A percentile compares a stretch with the other conserved stretches of the same genome.
These are phyloP conservation scores for Kalaharituber pfeilii DNA, from an alignment of 2,329 filamentous ascomycete genomes.

Conservation along the genomic window DNA sequence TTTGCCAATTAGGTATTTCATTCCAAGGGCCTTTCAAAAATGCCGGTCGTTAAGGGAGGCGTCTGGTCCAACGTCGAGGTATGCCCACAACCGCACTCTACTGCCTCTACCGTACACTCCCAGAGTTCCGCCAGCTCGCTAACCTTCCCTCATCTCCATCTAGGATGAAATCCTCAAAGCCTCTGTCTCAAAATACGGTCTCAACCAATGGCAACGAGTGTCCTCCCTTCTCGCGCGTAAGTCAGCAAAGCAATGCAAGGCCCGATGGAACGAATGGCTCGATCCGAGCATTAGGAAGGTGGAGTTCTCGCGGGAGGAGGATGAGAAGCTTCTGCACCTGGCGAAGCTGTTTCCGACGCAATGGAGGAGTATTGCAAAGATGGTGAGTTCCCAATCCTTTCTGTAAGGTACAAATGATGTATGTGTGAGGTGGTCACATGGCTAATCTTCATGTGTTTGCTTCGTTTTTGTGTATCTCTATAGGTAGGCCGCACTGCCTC, in stretches of 20 bases:
- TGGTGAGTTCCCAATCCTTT: slow-evolving; percentile 28
- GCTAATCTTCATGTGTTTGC: no score
- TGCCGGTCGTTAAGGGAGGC: slow-evolving; percentile 58
- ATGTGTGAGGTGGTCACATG: no score
- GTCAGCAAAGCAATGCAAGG: slow-evolving; percentile 97
- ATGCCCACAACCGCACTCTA: background rate
- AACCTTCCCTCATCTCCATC: background rate
- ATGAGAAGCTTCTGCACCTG: slow-evolving; percentile 89
- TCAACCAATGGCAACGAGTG: slow-evolving; percentile 97
- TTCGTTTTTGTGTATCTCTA: no score
- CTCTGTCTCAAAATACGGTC: slow-evolving; percentile 80
- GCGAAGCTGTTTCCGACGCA: slow-evolving; percentile 98
- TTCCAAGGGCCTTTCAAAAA: slow-evolving; percentile 28
- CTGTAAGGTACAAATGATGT: no score
- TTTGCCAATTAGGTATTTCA: background rate
- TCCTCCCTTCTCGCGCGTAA: slow-evolving; percentile 93
- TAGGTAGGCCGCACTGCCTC: slow-evolving; percentile 80
- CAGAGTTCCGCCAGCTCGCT: background rate
- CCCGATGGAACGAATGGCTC: slow-evolving; percentile 94
- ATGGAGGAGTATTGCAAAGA: slow-evolving; percentile 95
- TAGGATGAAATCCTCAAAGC: slow-evolving; percentile 92
- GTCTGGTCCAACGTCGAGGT: slow-evolving; percentile 55
- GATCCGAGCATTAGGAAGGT: slow-evolving; percentile 92
- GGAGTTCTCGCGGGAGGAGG: slow-evolving; percentile 97
- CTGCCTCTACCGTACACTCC: background rate